Conservation (phyloP, 306 rosid genomes). For the Cicer cuneatum region DNA sequence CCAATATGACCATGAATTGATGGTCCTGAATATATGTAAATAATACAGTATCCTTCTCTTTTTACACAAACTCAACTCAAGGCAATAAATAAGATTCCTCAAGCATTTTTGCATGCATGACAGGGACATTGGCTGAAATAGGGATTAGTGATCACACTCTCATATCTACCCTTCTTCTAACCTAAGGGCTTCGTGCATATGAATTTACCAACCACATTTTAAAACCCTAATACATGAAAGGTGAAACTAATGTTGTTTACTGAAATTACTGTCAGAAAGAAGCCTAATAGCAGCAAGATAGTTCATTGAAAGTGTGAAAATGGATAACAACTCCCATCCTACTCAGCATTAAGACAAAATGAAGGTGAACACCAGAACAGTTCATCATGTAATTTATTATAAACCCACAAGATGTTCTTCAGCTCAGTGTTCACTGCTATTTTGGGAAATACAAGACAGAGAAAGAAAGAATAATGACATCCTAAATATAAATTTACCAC, state of each 20-base stretch:
- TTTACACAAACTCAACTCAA: not conserved
- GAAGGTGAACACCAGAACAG: constrained; percentile 2
- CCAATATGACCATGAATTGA: not conserved
- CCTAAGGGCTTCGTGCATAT: not conserved
- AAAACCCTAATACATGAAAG: not conserved
- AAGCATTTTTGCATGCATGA: not conserved
- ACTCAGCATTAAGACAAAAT: constrained; percentile 1
- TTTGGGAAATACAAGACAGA: not conserved
- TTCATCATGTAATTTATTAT: not conserved
- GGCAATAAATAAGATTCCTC: not conserved
- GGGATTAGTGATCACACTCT: not conserved
- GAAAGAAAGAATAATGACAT: not conserved
- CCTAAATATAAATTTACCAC: not conserved
- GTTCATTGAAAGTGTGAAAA: not conserved
- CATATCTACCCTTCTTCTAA: not conserved
- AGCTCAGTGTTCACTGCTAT: not conserved
- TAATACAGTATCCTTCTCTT: constrained; percentile 17
- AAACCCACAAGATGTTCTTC: not conserved
- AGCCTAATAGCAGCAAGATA: not conserved
- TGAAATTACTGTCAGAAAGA: not conserved
- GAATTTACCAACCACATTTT: not conserved
- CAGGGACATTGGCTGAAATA: not conserved
- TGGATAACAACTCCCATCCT: not conserved
- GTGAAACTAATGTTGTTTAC: not conserved
- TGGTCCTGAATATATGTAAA: not conserved